Percentiles rank a stretch among this genome's conserved stretches.
phyloP scores from a whole-genome alignment of 164 flowering plant genomes.

The Umbellularia californica region DNA sequence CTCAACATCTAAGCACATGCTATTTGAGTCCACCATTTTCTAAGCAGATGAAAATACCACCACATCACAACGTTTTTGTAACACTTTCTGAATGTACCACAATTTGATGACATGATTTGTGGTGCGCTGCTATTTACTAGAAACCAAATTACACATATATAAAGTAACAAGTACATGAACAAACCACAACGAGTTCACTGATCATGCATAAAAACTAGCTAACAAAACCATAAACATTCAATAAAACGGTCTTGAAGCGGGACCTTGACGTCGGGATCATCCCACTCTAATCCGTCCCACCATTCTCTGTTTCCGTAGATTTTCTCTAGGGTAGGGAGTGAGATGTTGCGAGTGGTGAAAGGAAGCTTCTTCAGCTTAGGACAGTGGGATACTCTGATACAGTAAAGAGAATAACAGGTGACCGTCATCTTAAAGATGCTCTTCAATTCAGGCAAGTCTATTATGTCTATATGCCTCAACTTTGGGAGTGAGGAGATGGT shows the following conservation, averaged over 20 bases:
- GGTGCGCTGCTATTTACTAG: too few species aligned
- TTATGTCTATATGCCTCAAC: background rate
- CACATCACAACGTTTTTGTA: too few species aligned
- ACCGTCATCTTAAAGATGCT: background rate
- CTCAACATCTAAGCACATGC: too few species aligned
- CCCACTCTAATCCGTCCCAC: slow-evolving; percentile 3
- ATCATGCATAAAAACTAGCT: too few species aligned
- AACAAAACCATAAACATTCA: background rate
- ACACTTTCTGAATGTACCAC: too few species aligned
- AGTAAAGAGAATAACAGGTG: background rate
- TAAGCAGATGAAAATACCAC: too few species aligned
- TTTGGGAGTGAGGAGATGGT: background rate
- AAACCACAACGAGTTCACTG: too few species aligned
- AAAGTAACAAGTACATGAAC: too few species aligned
- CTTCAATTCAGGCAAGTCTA: background rate
- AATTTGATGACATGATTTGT: too few species aligned
- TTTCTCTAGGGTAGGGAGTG: too few species aligned
- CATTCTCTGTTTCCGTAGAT: background rate
- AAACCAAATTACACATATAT: too few species aligned
- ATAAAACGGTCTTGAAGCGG: background rate
- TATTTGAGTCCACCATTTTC: too few species aligned
- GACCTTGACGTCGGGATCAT: background rate
- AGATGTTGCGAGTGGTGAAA: background rate
- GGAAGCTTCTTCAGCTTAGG: slow-evolving; percentile 1
- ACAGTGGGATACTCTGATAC: background rate